Evolutionary conservation across 805 yeast species (phyloP).

Genomic region (Helenozyma rhizophorensis): DNA sequence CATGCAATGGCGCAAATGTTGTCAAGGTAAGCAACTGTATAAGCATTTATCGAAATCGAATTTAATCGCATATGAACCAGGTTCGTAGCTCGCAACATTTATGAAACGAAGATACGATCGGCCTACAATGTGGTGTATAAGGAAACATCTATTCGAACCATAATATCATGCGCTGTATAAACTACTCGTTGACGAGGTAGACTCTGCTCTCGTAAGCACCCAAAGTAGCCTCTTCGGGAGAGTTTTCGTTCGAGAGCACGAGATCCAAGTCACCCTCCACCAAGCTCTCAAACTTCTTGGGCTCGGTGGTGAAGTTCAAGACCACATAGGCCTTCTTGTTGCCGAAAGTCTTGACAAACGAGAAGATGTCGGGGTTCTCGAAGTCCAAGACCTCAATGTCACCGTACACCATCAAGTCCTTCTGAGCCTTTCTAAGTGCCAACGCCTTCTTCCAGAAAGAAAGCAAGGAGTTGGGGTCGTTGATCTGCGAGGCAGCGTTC

Average conservation of each 20-base stretch:
- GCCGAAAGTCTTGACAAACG: slow-evolving; percentile 35
- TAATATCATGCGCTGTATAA: not conserved
- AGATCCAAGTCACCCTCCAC: slow-evolving; percentile 26
- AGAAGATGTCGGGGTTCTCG: slow-evolving; percentile 38
- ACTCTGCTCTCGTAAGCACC: slow-evolving; percentile 45
- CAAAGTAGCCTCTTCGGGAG: slow-evolving; percentile 21
- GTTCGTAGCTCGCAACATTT: no score
- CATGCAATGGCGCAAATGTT: no score
- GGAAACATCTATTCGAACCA: no score
- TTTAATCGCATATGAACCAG: no score
- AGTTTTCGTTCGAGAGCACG: slow-evolving; percentile 28
- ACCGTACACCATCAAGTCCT: slow-evolving; percentile 45
- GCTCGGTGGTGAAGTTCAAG: slow-evolving; percentile 20
- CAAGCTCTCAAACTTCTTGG: slow-evolving; percentile 13
- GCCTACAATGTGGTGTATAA: no score
- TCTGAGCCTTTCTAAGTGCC: slow-evolving; percentile 39
- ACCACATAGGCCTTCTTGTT: slow-evolving; percentile 22
- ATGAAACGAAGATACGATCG: no score
- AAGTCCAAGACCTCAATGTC: slow-evolving; percentile 40
- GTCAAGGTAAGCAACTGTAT: no score
- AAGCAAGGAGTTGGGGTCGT: slow-evolving; percentile 44
- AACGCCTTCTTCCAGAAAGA: slow-evolving; percentile 44
- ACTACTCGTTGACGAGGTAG: slow-evolving; percentile 20
- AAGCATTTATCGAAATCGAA: no score
- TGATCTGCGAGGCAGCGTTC: slow-evolving; percentile 43